A percentile compares a stretch with the other conserved stretches of the same genome.
phyloP scores from a whole-genome alignment of 768 basidiomycete species.

The Panellus pusillus region DNA sequence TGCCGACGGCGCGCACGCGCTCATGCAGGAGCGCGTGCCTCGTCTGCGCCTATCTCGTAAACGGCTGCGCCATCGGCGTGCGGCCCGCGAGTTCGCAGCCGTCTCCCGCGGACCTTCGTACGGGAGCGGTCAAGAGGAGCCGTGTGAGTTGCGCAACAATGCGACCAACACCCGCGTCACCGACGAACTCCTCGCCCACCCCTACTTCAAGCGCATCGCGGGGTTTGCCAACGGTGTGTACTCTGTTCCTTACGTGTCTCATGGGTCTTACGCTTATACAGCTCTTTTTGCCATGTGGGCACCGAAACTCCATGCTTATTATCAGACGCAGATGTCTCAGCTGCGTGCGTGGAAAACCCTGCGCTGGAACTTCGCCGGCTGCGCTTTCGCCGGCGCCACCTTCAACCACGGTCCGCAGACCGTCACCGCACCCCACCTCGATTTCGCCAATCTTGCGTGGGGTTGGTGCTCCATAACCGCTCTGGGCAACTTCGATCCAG shows the following conservation, averaged over 20 bases:
- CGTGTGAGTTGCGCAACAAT: neutral
- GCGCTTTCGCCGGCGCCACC: too few species aligned
- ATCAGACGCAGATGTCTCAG: too few species aligned
- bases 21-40: neutral
- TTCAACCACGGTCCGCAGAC: constrained; percentile 24
- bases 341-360: too few species aligned
- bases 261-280: too few species aligned
- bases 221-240: too few species aligned
- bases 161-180: constrained; percentile 2
- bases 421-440: constrained; percentile 20
- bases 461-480: constrained; percentile 30
- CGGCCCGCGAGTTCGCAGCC: neutral
- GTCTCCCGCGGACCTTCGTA: neutral
- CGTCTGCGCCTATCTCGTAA: neutral
- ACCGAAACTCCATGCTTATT: too few species aligned
- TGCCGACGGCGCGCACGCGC: neutral
- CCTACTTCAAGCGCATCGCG: too few species aligned
- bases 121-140: constrained; percentile 7
- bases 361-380: too few species aligned
- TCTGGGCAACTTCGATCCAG: constrained; percentile 24
- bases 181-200: too few species aligned
- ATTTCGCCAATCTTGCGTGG: constrained; percentile 25
- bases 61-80: neutral
- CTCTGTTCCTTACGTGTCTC: too few species aligned
- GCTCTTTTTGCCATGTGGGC: too few species aligned